Evolutionary conservation across 495 filamentous ascomycete genomes (phyloP), one percentile per base, ranked within the genome.

Genomic region (Xylaria sp.): DNA sequence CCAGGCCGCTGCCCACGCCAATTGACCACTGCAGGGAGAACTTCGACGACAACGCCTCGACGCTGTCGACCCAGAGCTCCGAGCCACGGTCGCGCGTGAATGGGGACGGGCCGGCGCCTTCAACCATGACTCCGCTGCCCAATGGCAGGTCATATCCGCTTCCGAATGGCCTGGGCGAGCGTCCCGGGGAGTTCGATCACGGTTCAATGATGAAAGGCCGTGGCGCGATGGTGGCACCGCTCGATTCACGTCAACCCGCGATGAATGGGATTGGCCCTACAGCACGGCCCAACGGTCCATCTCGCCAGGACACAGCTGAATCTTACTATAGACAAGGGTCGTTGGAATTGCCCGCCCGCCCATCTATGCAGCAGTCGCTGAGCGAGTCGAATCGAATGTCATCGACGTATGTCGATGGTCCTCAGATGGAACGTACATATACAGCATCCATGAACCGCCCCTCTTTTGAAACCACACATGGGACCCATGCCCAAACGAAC

Each of bases 41-140:
- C 72, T 78, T 80, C 61, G 76, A 80, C 71, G 78, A 81, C 58
- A 81, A 75, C 67, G 79, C 77, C 46, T 78, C 75, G 61, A 78
- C 77, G 33, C 72, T 74, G 59, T 80, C 78, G 58, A 81, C 76
- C 48, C 73, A 83, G 66, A 77, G 76, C 52, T 80, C 82, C 70
- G 74, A 78, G 50, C 72, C 75, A 68, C 77, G 75, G 64, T 31
- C 67, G 61, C 78, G 71, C 70, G 71, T 79, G 73, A 82, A 82
- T 76, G 81, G 77, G 62, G 80, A 81, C 75, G 78, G 68, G 65
- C 70, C 72, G 7, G 68, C 72, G 40, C 74, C 80, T 21, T 73
- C 77, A 21, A 80, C 74, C 68, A 78, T 82, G 75, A 78, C 71
- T 73, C 63, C 77, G 15, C 63, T 81, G 67, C 75, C 80, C 66